Evolutionary conservation across 345 rosid genomes (phyloP).

Genomic region (Eutrema yunnanense): DNA sequence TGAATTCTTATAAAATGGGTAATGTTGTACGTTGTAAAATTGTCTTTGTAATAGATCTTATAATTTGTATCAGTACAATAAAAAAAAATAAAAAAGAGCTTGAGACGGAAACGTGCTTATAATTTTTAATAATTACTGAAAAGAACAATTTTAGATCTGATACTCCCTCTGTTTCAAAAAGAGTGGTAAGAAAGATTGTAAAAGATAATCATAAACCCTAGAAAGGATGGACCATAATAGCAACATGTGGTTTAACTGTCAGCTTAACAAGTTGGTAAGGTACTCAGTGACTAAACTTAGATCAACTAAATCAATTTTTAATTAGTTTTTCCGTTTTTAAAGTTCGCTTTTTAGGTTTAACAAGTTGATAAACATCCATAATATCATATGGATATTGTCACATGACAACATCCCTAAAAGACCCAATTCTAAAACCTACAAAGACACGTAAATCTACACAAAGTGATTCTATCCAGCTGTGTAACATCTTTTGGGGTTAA

Average conservation of each 20-base stretch:
- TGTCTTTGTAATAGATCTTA: too few species aligned
- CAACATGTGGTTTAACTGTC: slow-evolving; percentile 31
- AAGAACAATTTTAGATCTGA: background rate
- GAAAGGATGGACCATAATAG: slow-evolving; percentile 24
- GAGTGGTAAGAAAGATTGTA: background rate
- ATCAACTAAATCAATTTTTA: slow-evolving; percentile 3
- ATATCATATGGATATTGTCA: slow-evolving; percentile 20
- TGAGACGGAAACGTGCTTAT: background rate
- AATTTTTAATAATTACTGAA: background rate
- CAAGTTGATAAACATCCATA: background rate
- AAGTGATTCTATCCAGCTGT: slow-evolving; percentile 30
- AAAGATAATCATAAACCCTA: slow-evolving; percentile 26
- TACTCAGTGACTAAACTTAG: slow-evolving; percentile 6
- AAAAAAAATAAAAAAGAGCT: background rate
- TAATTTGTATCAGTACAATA: too few species aligned
- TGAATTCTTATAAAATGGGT: too few species aligned
- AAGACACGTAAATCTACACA: slow-evolving; percentile 16
- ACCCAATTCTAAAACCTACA: slow-evolving; percentile 15
- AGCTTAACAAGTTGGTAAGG: slow-evolving; percentile 19
- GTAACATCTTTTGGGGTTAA: slow-evolving; percentile 23
- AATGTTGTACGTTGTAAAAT: too few species aligned
- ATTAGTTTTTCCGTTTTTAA: background rate
- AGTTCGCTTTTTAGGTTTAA: background rate
- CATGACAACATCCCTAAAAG: slow-evolving; percentile 32
- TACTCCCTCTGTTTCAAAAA: too few species aligned